Percentiles rank a stretch among this genome's conserved stretches.
Conservation (phyloP, 306 rosid species). For the Cyclanthera cordifolia region DNA sequence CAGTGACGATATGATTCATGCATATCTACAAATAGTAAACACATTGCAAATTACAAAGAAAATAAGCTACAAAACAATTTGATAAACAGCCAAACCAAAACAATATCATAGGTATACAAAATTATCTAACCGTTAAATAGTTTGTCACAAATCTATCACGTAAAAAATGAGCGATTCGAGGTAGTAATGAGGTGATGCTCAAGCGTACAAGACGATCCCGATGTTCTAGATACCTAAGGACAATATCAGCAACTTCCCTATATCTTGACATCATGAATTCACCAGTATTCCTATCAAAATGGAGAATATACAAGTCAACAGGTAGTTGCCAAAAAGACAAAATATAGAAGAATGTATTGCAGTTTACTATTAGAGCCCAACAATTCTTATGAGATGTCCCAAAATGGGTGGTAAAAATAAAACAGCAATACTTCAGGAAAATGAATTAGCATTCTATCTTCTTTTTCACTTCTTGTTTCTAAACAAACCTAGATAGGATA, state of each 20-base stretch:
- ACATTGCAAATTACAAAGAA: neutral
- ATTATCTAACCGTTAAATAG: conserved; percentile 62
- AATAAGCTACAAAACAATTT: conserved; percentile 7
- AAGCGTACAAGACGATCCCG: conserved; percentile 92
- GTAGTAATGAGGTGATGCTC: conserved; percentile 91
- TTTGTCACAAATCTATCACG: conserved; percentile 96
- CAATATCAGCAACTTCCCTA: conserved; percentile 96
- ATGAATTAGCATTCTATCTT: too few relatives aligned
- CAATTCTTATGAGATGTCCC: too few relatives aligned
- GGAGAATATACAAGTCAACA: conserved; percentile 12
- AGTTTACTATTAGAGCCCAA: neutral
- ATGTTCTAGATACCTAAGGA: conserved; percentile 82
- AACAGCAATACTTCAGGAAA: too few relatives aligned
- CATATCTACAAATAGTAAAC: conserved; percentile 64
- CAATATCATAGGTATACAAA: conserved; percentile 8
- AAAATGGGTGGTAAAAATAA: too few relatives aligned
- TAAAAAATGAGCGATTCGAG: conserved; percentile 92
- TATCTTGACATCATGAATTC: conserved; percentile 99
- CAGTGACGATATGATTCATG: conserved; percentile 94
- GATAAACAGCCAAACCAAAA: conserved; percentile 6
- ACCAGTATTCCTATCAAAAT: conserved; percentile 77
- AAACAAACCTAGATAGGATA: too few relatives aligned
- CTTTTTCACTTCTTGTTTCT: too few relatives aligned
- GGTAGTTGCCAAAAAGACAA: neutral
- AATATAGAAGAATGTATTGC: neutral